These are phyloP conservation scores for Neurospora sp. DNA, from an alignment of 495 filamentous ascomycete genomes.

Conservation along the genomic window DNA sequence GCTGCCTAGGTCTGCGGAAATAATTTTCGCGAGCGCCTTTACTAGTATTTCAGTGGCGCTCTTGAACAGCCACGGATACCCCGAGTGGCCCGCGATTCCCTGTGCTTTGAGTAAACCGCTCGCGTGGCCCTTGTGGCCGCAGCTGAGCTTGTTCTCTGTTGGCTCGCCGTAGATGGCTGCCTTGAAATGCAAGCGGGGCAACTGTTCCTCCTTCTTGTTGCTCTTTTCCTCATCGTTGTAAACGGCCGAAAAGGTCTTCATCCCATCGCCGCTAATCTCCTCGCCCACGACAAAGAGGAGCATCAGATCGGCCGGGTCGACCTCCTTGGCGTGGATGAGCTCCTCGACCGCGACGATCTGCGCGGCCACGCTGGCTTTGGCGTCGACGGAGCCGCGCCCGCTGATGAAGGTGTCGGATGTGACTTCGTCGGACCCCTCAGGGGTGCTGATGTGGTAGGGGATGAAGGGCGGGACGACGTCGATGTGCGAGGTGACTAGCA, in stretches of 20 bases:
- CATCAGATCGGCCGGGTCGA: slow-evolving; percentile 43
- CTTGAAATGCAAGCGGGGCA: slow-evolving; percentile 8
- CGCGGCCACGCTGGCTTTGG: slow-evolving; percentile 78
- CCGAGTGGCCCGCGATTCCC: slow-evolving; percentile 77
- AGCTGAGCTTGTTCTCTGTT: slow-evolving; percentile 74
- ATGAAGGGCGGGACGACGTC: slow-evolving; percentile 66
- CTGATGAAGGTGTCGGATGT: slow-evolving; percentile 31
- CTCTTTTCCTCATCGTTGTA: slow-evolving; percentile 35
- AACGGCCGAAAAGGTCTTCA: slow-evolving; percentile 52
- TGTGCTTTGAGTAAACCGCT: slow-evolving; percentile 51
- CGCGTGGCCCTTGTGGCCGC: slow-evolving; percentile 81
- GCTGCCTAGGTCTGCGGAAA: slow-evolving; percentile 57
- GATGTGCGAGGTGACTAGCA: slow-evolving; percentile 68
- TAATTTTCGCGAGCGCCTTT: slow-evolving; percentile 51
- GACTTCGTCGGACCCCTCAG: slow-evolving; percentile 33
- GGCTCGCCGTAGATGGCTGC: slow-evolving; percentile 87
- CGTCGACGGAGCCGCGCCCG: slow-evolving; percentile 82
- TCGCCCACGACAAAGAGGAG: slow-evolving; percentile 89
- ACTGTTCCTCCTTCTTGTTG: neutral
- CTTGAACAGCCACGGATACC: slow-evolving; percentile 78
- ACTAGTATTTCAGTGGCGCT: slow-evolving; percentile 70
- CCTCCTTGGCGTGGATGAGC: slow-evolving; percentile 38
- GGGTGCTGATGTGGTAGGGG: slow-evolving; percentile 41
- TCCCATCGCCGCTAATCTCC: slow-evolving; percentile 74
- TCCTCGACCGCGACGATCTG: slow-evolving; percentile 60